phyloP scores from a whole-genome alignment of 2,329 filamentous ascomycete species.

The Aspergillus sp. region DNA sequence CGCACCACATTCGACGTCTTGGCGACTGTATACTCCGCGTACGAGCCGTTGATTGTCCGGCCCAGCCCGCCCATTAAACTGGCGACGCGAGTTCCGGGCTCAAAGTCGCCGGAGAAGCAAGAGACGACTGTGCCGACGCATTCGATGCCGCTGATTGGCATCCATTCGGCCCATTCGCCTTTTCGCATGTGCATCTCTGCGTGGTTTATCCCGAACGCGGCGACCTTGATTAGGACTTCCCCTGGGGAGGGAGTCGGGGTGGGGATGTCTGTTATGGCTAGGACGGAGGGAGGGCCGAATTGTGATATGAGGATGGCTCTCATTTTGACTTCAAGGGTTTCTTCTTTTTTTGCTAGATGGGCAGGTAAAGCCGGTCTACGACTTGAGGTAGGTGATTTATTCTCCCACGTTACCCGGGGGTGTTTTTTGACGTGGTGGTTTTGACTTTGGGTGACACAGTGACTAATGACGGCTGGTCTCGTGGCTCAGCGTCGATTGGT shows the following conservation, averaged over 20 bases:
- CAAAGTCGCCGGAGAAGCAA: conserved; percentile 36
- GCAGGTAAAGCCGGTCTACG: background rate
- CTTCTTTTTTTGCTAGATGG: background rate
- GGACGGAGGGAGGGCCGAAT: conserved; percentile 4
- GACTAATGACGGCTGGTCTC: background rate
- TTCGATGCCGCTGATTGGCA: conserved; percentile 12
- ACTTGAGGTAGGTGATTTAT: background rate
- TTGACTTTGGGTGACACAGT: background rate
- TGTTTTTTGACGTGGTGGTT: background rate
- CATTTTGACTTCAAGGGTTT: background rate
- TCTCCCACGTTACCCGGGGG: background rate
- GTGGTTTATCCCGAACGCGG: conserved; percentile 11
- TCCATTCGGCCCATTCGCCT: conserved; percentile 14
- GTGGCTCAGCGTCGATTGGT: background rate
- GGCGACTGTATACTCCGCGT: conserved; percentile 41
- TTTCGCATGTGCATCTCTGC: conserved; percentile 13
- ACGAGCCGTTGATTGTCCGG: conserved; percentile 38
- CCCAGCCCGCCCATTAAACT: conserved; percentile 48
- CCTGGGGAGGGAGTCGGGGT: background rate
- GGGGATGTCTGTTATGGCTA: conserved; percentile 5
- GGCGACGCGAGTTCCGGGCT: conserved; percentile 34
- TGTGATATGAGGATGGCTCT: conserved; percentile 7
- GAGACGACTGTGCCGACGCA: conserved; percentile 44
- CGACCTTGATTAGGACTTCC: conserved; percentile 7
- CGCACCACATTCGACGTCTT: conserved; percentile 33